A percentile compares a stretch with the other conserved stretches of the same genome.
These are phyloP conservation scores for Citrullus colocynthis DNA, from an alignment of 306 rosid genomes.

Conservation along the genomic window DNA sequence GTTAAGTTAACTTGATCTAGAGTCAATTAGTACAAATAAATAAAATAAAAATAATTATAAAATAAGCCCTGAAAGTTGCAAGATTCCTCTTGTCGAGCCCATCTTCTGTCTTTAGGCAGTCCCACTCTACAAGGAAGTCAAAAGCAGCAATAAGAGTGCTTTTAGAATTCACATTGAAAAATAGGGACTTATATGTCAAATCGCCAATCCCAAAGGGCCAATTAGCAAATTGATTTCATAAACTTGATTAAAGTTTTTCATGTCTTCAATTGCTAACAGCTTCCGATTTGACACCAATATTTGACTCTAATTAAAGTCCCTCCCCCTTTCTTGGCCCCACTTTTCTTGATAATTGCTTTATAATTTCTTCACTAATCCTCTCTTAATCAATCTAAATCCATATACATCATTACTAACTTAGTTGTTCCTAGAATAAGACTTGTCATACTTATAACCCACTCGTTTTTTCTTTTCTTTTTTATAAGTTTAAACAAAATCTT, in stretches of 20 bases:
- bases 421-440: too few species aligned
- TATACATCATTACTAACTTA: background rate
- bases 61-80: conserved; percentile 5
- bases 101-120: conserved; percentile 12
- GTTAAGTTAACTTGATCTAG: background rate
- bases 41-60: background rate
- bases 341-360: conserved; percentile 2
- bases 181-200: conserved; percentile 22
- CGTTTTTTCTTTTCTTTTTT: background rate
- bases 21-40: background rate
- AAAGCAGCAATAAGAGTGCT: conserved; percentile 26
- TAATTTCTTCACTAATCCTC: background rate
- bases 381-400: background rate
- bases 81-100: conserved; percentile 43
- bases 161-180: background rate
- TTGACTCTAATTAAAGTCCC: conserved; percentile 14
- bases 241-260: conserved; percentile 28
- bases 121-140: conserved; percentile 20
- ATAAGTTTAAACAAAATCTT: background rate
- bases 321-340: conserved; percentile 7
- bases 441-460: background rate
- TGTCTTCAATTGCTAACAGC: conserved; percentile 37
- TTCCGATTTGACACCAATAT: conserved; percentile 38
- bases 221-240: background rate
- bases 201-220: conserved; percentile 11